Percentiles rank a stretch among this genome's conserved stretches.
These are phyloP conservation scores for Podaxis sp. DNA, from an alignment of 768 basidiomycete genomes.

Conservation along the genomic window DNA sequence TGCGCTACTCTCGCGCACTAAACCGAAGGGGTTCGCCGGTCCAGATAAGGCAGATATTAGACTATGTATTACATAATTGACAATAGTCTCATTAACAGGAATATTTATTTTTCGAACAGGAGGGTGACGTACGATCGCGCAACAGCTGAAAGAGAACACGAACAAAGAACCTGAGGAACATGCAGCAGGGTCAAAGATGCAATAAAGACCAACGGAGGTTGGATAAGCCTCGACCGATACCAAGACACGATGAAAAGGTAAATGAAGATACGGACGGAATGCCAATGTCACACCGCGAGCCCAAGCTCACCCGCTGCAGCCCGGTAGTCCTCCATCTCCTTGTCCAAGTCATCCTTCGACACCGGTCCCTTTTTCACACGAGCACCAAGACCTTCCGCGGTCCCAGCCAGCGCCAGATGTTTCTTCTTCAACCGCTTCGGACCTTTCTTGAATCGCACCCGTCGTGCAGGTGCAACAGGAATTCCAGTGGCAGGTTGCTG, in stretches of 20 bases:
- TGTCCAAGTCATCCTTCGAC: constrained; percentile 63
- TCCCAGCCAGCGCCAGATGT: neutral
- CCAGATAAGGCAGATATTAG: too few species aligned
- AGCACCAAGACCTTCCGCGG: neutral
- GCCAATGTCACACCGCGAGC: constrained; percentile 8
- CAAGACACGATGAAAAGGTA: neutral
- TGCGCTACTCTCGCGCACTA: neutral
- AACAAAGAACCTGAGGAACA: neutral
- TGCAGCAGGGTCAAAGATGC: neutral
- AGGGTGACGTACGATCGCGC: constrained; percentile 4
- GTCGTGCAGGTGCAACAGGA: constrained; percentile 32
- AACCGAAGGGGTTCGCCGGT: too few species aligned
- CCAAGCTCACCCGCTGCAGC: constrained; percentile 34
- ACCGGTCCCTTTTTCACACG: constrained; percentile 17
- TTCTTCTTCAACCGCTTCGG: constrained; percentile 70
- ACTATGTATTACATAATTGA: constrained; percentile 10
- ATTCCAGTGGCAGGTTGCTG: constrained; percentile 18
- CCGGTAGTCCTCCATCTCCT: constrained; percentile 80
- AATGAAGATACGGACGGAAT: neutral
- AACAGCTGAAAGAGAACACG: constrained; percentile 4
- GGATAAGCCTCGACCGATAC: neutral
- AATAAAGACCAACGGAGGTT: neutral
- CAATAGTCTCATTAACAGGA: neutral
- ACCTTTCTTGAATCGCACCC: constrained; percentile 64
- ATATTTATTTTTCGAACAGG: constrained; percentile 6